Conservation (phyloP, 139 green algal species). For the Yamagishiella unicocca region DNA sequence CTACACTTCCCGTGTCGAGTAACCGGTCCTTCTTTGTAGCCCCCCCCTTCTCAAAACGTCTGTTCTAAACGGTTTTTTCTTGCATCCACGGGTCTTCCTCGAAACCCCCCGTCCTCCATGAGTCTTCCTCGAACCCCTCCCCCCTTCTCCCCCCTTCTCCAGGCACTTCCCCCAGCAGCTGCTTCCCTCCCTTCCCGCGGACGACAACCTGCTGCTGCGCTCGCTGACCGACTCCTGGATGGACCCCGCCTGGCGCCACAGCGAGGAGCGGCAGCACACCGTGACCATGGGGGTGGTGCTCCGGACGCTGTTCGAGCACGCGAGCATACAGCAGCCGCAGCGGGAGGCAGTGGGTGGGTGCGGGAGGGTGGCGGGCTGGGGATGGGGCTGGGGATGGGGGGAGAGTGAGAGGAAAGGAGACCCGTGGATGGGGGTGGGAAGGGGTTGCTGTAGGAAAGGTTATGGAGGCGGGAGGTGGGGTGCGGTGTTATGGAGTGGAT, state of each 20-base stretch:
- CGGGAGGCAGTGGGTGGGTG: conserved; percentile 16
- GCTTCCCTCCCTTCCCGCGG: conserved; percentile 1
- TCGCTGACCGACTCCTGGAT: neutral
- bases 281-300: conserved; percentile 29
- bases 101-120: neutral
- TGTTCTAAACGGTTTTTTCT: too few relatives aligned
- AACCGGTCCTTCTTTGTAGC: too few relatives aligned
- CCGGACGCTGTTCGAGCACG: conserved; percentile 27
- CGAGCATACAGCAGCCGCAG: neutral
- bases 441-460: too few relatives aligned
- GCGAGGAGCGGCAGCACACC: conserved; percentile 30
- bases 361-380: neutral
- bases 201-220: conserved; percentile 1
- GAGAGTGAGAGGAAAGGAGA: too few relatives aligned
- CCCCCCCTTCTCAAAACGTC: too few relatives aligned
- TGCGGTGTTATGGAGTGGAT: too few relatives aligned
- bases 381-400: neutral
- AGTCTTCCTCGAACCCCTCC: neutral
- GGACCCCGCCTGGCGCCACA: conserved; percentile 17
- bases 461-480: too few relatives aligned
- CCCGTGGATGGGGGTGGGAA: too few relatives aligned
- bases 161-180: conserved; percentile 25
- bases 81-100: too few relatives aligned
- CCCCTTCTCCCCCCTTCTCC: neutral
- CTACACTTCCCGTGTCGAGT: too few relatives aligned